phyloP scores from a whole-genome alignment of 1,139 yeast genomes.

The Candida anutae region DNA sequence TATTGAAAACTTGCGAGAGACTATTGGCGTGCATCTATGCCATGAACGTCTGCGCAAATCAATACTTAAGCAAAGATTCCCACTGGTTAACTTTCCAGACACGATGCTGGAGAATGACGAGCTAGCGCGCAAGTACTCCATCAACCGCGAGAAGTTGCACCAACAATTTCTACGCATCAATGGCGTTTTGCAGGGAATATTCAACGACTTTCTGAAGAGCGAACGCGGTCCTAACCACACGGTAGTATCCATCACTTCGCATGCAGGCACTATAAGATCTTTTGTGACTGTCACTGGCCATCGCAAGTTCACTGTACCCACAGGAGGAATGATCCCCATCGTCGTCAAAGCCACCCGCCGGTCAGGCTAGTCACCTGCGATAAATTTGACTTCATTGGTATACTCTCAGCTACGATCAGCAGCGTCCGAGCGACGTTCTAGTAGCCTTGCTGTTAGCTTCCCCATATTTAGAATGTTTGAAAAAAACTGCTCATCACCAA shows the following conservation, averaged over 20 bases:
- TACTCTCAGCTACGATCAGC: background rate
- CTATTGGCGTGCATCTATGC: conserved; percentile 61
- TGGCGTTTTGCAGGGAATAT: conserved; percentile 43
- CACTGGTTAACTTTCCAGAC: conserved; percentile 24
- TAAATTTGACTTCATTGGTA: background rate
- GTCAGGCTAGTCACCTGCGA: too few species aligned
- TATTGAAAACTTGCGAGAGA: conserved; percentile 55
- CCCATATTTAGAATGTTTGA: too few species aligned
- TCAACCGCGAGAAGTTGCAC: conserved; percentile 33
- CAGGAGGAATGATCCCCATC: conserved; percentile 64
- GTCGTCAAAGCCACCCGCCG: conserved; percentile 36
- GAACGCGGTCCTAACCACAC: conserved; percentile 3
- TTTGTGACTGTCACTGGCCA: conserved; percentile 47
- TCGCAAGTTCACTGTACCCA: conserved; percentile 46
- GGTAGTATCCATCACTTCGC: conserved; percentile 47
- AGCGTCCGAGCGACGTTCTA: too few species aligned
- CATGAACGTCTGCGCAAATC: conserved; percentile 46
- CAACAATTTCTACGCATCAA: conserved; percentile 47
- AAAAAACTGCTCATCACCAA: too few species aligned
- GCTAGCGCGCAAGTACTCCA: conserved; percentile 19
- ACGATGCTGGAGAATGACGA: conserved; percentile 44
- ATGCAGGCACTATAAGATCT: conserved; percentile 54
- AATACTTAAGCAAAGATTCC: conserved; percentile 15
- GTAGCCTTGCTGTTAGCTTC: too few species aligned
- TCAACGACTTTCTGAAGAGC: conserved; percentile 17